These are phyloP conservation scores for Boletus barrowsii DNA, from an alignment of 768 basidiomycete genomes.

Conservation along the genomic window DNA sequence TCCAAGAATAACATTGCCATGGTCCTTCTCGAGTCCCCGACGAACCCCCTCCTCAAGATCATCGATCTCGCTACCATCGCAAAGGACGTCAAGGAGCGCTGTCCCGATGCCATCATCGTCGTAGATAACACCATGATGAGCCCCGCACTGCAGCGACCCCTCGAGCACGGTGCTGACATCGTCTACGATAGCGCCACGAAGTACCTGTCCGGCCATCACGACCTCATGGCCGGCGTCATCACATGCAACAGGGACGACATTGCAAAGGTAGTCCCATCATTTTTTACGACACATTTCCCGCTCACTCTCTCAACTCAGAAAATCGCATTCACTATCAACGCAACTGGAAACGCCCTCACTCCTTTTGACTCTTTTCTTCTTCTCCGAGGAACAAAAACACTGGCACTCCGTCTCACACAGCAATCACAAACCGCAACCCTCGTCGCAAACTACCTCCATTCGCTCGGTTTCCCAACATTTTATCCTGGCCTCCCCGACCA, in stretches of 20 bases:
- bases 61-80: conserved; percentile 85
- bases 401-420: conserved; percentile 93
- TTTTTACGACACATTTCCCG: not conserved
- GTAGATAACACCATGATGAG: conserved; percentile 99
- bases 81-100: conserved; percentile 76
- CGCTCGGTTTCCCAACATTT: conserved; percentile 84
- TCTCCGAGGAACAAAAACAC: conserved; percentile 92
- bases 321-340: conserved; percentile 89
- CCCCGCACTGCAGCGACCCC: conserved; percentile 91
- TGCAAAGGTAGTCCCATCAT: conserved; percentile 55
- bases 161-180: conserved; percentile 94
- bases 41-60: conserved; percentile 95
- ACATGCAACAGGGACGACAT: conserved; percentile 89
- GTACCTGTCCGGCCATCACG: conserved; percentile 96
- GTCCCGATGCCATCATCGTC: conserved; percentile 77
- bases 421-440: conserved; percentile 80
- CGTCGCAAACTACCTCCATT: conserved; percentile 83
- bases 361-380: conserved; percentile 97
- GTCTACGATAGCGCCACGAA: conserved; percentile 99
- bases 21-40: conserved; percentile 96
- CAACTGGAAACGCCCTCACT: conserved; percentile 89
- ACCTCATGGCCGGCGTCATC: conserved; percentile 97
- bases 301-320: conserved; percentile 44
- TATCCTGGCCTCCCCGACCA: conserved; percentile 88
- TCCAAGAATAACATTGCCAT: conserved; percentile 74